phyloP scores from a whole-genome alignment of 2,329 filamentous ascomycete genomes.

The Calonectria naviculata region DNA sequence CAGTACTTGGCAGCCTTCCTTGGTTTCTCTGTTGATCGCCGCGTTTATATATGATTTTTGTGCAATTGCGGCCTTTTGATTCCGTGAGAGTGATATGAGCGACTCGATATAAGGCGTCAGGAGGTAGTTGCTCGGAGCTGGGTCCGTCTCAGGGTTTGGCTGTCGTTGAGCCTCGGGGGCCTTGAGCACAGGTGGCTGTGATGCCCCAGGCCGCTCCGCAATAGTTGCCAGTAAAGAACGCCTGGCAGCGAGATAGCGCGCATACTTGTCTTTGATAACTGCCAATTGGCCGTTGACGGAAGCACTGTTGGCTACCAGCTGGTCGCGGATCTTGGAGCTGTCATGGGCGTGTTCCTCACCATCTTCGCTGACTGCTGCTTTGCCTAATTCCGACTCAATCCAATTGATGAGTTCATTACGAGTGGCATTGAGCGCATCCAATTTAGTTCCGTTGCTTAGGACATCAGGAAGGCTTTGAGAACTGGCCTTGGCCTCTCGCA shows the following conservation, averaged over 20 bases:
- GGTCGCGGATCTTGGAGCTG: slow-evolving; percentile 34
- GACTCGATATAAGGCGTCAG: slow-evolving; percentile 67
- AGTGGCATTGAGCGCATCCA: slow-evolving; percentile 66
- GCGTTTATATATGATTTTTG: slow-evolving; percentile 69
- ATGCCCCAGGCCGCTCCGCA: slow-evolving; percentile 45
- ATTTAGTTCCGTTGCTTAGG: slow-evolving; percentile 53
- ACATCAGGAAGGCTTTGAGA: slow-evolving; percentile 49
- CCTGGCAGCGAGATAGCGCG: slow-evolving; percentile 61
- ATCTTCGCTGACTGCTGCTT: slow-evolving; percentile 55
- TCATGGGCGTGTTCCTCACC: slow-evolving; percentile 40
- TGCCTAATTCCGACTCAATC: slow-evolving; percentile 72
- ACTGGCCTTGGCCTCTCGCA: slow-evolving; percentile 58
- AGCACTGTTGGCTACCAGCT: slow-evolving; percentile 35
- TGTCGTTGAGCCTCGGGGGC: slow-evolving; percentile 19
- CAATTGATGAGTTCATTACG: slow-evolving; percentile 71
- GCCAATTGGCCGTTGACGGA: slow-evolving; percentile 53
- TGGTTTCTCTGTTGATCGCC: slow-evolving; percentile 61
- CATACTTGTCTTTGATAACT: slow-evolving; percentile 65
- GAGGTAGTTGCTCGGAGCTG: slow-evolving; percentile 51
- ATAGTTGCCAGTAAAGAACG: slow-evolving; percentile 58
- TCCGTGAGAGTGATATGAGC: slow-evolving; percentile 62
- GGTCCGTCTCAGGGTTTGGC: slow-evolving; percentile 22
- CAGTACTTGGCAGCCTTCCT: slow-evolving; percentile 61
- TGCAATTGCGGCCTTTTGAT: slow-evolving; percentile 67
- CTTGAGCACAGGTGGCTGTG: slow-evolving; percentile 35